A percentile compares a stretch with the other conserved stretches of the same genome.
Evolutionary conservation across 441 rosid species (phyloP).

Genomic region (Gossypium gossypioides): DNA sequence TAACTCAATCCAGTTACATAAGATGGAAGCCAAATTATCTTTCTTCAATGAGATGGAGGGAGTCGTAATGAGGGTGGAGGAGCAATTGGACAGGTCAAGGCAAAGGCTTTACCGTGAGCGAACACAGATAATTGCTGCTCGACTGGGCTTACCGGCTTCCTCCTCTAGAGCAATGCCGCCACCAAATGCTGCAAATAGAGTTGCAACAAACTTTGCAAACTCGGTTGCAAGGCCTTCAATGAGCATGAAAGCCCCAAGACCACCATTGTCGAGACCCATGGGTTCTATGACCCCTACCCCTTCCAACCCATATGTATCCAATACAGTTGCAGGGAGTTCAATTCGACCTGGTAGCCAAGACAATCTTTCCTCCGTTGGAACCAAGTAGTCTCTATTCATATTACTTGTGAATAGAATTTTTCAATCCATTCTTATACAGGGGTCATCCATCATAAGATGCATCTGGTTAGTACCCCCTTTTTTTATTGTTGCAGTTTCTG

Average conservation of each 20-base stretch:
- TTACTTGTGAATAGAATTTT: conserved; percentile 21
- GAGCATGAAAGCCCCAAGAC: conserved; percentile 51
- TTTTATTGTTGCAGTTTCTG: neutral
- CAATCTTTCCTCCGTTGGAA: conserved; percentile 32
- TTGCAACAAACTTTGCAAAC: conserved; percentile 49
- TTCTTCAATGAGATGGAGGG: conserved; percentile 74
- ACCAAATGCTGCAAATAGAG: conserved; percentile 54
- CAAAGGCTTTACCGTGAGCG: conserved; percentile 84
- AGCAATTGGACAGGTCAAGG: conserved; percentile 81
- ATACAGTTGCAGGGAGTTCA: conserved; percentile 48
- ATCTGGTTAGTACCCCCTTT: conserved; percentile 20
- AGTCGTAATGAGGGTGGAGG: conserved; percentile 56
- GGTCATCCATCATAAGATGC: conserved; percentile 11
- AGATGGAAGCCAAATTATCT: conserved; percentile 71
- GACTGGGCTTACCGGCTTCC: conserved; percentile 63
- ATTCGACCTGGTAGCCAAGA: conserved; percentile 44
- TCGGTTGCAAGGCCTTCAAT: conserved; percentile 59
- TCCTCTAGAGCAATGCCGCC: conserved; percentile 53
- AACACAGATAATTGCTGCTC: conserved; percentile 82
- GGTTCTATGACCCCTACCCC: conserved; percentile 37
- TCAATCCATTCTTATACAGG: conserved; percentile 9
- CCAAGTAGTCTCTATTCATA: conserved; percentile 26
- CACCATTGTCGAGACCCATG: conserved; percentile 55
- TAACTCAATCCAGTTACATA: conserved; percentile 49
- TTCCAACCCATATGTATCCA: conserved; percentile 36